Conservation (phyloP, 2,329 filamentous ascomycete species). For the Stagonosporopsis rhizophila region DNA sequence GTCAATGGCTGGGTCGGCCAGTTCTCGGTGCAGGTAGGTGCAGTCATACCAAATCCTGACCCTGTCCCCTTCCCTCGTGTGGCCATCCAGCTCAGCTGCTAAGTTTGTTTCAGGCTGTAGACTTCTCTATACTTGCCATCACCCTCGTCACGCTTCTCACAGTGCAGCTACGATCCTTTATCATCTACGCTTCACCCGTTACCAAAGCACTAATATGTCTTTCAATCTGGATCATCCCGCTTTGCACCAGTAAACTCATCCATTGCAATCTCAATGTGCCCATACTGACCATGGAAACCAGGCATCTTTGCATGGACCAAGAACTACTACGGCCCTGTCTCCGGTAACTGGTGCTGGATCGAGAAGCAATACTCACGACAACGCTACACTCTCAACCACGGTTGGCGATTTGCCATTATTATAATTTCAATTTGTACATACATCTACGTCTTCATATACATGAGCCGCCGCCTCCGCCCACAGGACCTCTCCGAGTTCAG, state of each 20-base stretch:
- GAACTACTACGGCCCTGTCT: constrained; percentile 44
- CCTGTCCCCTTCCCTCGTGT: not conserved
- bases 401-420: constrained; percentile 56
- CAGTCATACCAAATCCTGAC: not conserved
- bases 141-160: constrained; percentile 54
- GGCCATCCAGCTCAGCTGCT: not conserved
- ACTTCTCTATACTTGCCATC: constrained; percentile 56
- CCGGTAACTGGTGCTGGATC: constrained; percentile 61
- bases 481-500: constrained; percentile 10
- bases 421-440: constrained; percentile 52
- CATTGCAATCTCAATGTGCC: not conserved
- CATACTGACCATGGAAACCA: not conserved
- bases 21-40: constrained; percentile 53
- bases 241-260: constrained; percentile 45
- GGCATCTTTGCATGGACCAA: constrained; percentile 15
- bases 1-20: constrained; percentile 57
- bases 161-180: constrained; percentile 46
- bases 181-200: constrained; percentile 39
- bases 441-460: constrained; percentile 52
- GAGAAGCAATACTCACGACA: constrained; percentile 45
- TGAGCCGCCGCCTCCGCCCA: constrained; percentile 28
- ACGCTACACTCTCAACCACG: constrained; percentile 56
- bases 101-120: constrained; percentile 27
- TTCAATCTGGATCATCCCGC: constrained; percentile 52
- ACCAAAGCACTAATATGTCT: constrained; percentile 47